These are phyloP conservation scores for Trichoderma parareesei DNA, from an alignment of 495 filamentous ascomycete species.

Conservation along the genomic window DNA sequence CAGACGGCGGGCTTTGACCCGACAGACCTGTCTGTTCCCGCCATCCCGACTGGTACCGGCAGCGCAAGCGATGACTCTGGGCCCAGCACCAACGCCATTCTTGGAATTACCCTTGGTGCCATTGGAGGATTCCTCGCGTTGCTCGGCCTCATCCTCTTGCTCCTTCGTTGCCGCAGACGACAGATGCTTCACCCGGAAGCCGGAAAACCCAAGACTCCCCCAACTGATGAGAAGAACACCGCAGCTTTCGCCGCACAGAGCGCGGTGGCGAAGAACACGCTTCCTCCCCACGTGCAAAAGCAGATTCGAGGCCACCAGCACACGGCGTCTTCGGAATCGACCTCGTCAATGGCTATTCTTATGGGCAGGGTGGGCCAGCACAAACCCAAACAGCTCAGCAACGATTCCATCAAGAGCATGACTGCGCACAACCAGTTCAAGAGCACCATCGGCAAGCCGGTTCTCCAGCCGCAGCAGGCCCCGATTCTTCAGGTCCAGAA, in stretches of 20 bases:
- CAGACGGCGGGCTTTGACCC: conserved; percentile 14
- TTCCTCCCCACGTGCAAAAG: conserved; percentile 16
- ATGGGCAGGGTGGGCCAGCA: conserved; percentile 38
- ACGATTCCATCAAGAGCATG: conserved; percentile 14
- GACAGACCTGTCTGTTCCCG: conserved; percentile 5
- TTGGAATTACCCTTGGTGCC: conserved; percentile 73
- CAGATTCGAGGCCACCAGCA: conserved; percentile 39
- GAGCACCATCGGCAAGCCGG: conserved; percentile 46
- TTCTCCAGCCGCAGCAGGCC: conserved; percentile 28
- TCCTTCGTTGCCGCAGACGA: conserved; percentile 52
- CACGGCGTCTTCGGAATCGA: conserved; percentile 39
- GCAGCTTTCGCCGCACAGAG: conserved; percentile 44
- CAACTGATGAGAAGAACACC: conserved; percentile 36
- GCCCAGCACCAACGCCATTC: conserved; percentile 37
- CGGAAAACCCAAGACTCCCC: conserved; percentile 17
- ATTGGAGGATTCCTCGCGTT: conserved; percentile 64
- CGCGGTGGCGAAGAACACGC: conserved; percentile 41
- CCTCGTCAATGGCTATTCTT: conserved; percentile 49
- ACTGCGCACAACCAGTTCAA: conserved; percentile 29
- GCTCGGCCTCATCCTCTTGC: conserved; percentile 58
- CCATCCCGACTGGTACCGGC: conserved; percentile 16
- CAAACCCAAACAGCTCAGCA: conserved; percentile 44
- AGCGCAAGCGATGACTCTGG: conserved; percentile 14
- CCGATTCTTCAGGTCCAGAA: conserved; percentile 20
- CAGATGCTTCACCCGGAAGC: conserved; percentile 36